These are phyloP conservation scores for Bacterosira constricta DNA, from an alignment of 108 stramenopile species.

Conservation along the genomic window DNA sequence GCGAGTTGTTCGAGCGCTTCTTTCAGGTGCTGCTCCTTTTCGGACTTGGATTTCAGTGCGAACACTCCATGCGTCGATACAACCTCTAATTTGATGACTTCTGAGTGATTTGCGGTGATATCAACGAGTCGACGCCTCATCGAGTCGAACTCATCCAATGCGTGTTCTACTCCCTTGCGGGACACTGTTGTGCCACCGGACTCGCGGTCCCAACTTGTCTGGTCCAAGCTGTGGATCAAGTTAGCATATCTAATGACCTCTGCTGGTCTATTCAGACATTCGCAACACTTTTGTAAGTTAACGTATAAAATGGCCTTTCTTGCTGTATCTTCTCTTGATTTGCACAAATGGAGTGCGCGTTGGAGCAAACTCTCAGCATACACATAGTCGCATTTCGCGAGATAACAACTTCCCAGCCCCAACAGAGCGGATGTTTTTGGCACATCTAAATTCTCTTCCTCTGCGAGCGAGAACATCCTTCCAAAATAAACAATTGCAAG, in stretches of 20 bases:
- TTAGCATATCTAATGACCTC: conserved; percentile 6
- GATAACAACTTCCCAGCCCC: conserved; percentile 37
- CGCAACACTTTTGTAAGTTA: conserved; percentile 27
- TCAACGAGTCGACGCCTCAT: conserved; percentile 34
- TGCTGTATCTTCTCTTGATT: conserved; percentile 25
- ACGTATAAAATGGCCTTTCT: conserved; percentile 18
- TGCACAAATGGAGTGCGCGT: conserved; percentile 12
- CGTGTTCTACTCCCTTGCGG: conserved; percentile 10
- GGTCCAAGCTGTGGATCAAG: conserved; percentile 21
- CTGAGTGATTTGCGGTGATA: conserved; percentile 28
- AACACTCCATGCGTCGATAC: conserved; percentile 9
- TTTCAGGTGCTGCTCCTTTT: conserved; percentile 9
- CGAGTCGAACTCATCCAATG: conserved; percentile 10
- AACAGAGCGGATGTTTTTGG: conserved; percentile 18
- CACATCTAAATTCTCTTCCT: conserved; percentile 27
- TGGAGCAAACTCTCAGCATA: conserved; percentile 32
- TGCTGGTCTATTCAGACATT: conserved; percentile 27
- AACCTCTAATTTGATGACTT: conserved; percentile 14
- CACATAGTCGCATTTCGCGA: conserved; percentile 37
- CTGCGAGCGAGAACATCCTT: conserved; percentile 24
- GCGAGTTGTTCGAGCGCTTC: conserved; percentile 8
- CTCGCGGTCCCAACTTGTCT: conserved; percentile 7
- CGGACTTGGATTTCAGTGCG: conserved; percentile 1
- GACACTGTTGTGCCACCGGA: conserved; percentile 1
- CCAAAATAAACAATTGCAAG: conserved; percentile 28